These are phyloP conservation scores for Alternaria arborescens DNA, from an alignment of 2,329 filamentous ascomycete genomes.

Conservation along the genomic window DNA sequence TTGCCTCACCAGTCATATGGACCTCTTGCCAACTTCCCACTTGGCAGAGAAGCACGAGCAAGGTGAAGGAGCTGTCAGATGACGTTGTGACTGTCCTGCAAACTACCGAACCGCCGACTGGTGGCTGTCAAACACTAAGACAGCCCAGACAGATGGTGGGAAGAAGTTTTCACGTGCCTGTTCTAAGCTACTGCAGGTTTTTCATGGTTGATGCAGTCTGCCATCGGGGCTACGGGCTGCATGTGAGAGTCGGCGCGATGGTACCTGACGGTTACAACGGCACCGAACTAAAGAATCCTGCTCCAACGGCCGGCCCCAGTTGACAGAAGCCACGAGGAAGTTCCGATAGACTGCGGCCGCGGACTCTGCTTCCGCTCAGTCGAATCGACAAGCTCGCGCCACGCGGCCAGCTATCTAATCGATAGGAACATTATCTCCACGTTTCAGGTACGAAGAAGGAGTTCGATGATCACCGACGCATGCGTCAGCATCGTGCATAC, in stretches of 20 bases:
- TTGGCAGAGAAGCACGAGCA: constrained; percentile 4
- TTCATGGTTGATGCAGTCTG: constrained; percentile 1
- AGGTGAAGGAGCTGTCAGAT: constrained; percentile 5
- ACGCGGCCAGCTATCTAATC: constrained; percentile 32
- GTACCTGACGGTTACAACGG: constrained; percentile 9
- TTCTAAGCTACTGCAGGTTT: constrained; percentile 13
- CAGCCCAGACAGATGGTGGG: constrained; percentile 7
- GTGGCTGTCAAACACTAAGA: constrained; percentile 3
- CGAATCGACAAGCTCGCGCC: constrained; percentile 12
- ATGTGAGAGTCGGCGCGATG: constrained; percentile 1
- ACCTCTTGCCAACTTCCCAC: background rate
- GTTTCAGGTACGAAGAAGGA: constrained; percentile 10
- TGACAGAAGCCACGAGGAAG: constrained; percentile 6
- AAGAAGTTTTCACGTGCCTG: constrained; percentile 10
- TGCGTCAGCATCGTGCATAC: constrained; percentile 13
- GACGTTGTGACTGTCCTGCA: background rate
- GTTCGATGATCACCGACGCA: constrained; percentile 7
- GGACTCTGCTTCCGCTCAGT: constrained; percentile 1
- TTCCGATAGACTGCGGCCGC: constrained; percentile 1
- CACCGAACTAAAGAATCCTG: constrained; percentile 1
- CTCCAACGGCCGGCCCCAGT: constrained; percentile 5
- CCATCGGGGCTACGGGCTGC: constrained; percentile 4
- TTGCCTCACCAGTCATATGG: background rate
- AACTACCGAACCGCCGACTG: constrained; percentile 6
- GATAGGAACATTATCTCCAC: constrained; percentile 30